These are phyloP conservation scores for Pyricularia sp. DNA, from an alignment of 2,329 filamentous ascomycete species.

Conservation along the genomic window DNA sequence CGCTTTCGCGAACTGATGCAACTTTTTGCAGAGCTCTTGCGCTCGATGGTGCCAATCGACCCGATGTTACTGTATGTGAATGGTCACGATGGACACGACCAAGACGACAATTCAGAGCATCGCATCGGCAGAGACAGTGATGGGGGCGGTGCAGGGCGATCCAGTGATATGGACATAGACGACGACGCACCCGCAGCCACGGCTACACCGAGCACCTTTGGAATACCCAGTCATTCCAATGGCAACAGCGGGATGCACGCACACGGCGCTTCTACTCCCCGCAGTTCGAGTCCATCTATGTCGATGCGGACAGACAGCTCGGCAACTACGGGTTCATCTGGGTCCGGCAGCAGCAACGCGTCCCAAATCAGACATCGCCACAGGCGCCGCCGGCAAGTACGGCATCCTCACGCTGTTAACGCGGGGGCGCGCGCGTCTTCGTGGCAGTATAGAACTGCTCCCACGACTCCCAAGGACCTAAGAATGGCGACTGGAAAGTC, in stretches of 20 bases:
- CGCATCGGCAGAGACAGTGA: background rate
- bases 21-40: conserved; percentile 71
- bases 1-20: conserved; percentile 76
- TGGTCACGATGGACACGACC: conserved; percentile 20
- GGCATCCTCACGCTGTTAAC: conserved; percentile 15
- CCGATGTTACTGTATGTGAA: conserved; percentile 32
- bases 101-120: conserved; percentile 6
- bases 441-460: conserved; percentile 40
- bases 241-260: background rate
- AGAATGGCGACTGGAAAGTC: background rate
- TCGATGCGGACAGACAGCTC: conserved; percentile 5
- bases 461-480: conserved; percentile 37
- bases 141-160: conserved; percentile 5
- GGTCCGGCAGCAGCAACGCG: conserved; percentile 6
- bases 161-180: conserved; percentile 32
- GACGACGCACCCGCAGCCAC: conserved; percentile 32
- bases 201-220: conserved; percentile 21
- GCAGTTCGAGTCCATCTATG: conserved; percentile 4
- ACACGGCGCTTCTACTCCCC: conserved; percentile 3
- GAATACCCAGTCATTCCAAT: conserved; percentile 8
- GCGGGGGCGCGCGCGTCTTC: conserved; percentile 33
- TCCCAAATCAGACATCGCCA: conserved; percentile 11
- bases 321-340: conserved; percentile 8
- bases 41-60: conserved; percentile 61
- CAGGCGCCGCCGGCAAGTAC: conserved; percentile 18